Percentiles rank a stretch among this genome's conserved stretches.
Conservation (phyloP, 345 rosid species). For the Eucalyptus guilfoylei region DNA sequence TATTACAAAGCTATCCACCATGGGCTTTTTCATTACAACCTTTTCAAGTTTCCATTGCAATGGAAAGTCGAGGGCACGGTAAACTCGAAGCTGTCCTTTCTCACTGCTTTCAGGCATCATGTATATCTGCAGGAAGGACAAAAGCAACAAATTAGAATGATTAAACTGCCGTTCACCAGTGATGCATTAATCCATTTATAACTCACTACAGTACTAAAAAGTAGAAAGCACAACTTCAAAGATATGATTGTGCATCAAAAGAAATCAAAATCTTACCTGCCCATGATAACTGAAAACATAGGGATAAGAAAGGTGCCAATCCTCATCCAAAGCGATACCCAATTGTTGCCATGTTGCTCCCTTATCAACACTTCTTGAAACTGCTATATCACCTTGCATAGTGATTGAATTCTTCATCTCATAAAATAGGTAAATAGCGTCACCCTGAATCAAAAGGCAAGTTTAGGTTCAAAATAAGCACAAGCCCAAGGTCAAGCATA, state of each 20-base stretch:
- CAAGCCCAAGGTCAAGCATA: not conserved
- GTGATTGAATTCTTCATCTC: slow-evolving; percentile 79
- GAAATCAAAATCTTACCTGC: slow-evolving; percentile 38
- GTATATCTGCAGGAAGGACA: slow-evolving; percentile 45
- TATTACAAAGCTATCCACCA: slow-evolving; percentile 53
- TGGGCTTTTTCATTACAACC: slow-evolving; percentile 58
- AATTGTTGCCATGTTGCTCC: slow-evolving; percentile 93
- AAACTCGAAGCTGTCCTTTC: slow-evolving; percentile 67
- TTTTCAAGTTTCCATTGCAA: slow-evolving; percentile 67
- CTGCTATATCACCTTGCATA: slow-evolving; percentile 93
- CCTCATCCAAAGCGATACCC: slow-evolving; percentile 88
- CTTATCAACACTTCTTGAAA: slow-evolving; percentile 64
- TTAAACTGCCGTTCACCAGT: not conserved
- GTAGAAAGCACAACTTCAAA: not conserved
- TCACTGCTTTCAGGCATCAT: slow-evolving; percentile 87
- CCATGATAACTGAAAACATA: slow-evolving; percentile 67
- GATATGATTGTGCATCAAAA: not conserved
- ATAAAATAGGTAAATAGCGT: slow-evolving; percentile 57
- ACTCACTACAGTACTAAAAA: not conserved
- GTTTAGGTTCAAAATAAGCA: not conserved
- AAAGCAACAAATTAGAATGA: not conserved
- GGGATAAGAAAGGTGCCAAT: slow-evolving; percentile 94
- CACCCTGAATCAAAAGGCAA: slow-evolving; percentile 35
- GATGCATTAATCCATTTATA: not conserved
- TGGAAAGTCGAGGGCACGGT: slow-evolving; percentile 73